A percentile compares a stretch with the other conserved stretches of the same genome.
Evolutionary conservation across 1,284 basidiomycete species (phyloP).

Genomic region (Moesziomyces parantarcticus): DNA sequence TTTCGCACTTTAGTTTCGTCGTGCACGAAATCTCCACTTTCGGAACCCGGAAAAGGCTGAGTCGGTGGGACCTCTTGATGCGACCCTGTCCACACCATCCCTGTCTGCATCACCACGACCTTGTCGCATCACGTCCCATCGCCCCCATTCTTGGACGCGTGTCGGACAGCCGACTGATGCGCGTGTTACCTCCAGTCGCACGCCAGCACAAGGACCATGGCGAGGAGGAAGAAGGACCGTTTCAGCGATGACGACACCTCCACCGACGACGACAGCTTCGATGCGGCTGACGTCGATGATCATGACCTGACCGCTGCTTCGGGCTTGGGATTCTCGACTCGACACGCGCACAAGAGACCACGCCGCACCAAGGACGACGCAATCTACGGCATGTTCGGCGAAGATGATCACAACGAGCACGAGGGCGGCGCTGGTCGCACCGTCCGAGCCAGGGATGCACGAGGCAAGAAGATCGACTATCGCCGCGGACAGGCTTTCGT

Average conservation of each 20-base stretch:
- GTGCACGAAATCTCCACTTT: background rate
- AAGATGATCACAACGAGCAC: slow-evolving; percentile 73
- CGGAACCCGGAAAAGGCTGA: background rate
- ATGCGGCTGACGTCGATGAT: slow-evolving; percentile 41
- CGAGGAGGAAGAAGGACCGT: slow-evolving; percentile 51
- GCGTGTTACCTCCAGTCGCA: background rate
- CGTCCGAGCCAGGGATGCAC: slow-evolving; percentile 19
- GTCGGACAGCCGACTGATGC: background rate
- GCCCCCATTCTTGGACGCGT: background rate
- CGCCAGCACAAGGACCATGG: slow-evolving; percentile 34
- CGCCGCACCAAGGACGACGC: slow-evolving; percentile 32
- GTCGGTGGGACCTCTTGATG: too few species aligned
- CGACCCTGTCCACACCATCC: slow-evolving; percentile 2
- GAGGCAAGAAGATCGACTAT: slow-evolving; percentile 31
- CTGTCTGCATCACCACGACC: too few species aligned
- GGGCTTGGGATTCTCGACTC: background rate
- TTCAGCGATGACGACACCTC: slow-evolving; percentile 67
- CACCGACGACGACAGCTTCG: slow-evolving; percentile 69
- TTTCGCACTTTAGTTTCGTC: background rate
- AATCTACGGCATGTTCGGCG: slow-evolving; percentile 84
- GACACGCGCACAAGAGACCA: slow-evolving; percentile 24
- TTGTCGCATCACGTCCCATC: too few species aligned
- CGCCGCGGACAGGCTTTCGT: slow-evolving; percentile 36
- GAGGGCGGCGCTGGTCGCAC: slow-evolving; percentile 18
- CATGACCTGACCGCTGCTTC: slow-evolving; percentile 1